Evolutionary conservation across 129 eudicot genomes (phyloP).

Genomic region (Flaveria bidentis): DNA sequence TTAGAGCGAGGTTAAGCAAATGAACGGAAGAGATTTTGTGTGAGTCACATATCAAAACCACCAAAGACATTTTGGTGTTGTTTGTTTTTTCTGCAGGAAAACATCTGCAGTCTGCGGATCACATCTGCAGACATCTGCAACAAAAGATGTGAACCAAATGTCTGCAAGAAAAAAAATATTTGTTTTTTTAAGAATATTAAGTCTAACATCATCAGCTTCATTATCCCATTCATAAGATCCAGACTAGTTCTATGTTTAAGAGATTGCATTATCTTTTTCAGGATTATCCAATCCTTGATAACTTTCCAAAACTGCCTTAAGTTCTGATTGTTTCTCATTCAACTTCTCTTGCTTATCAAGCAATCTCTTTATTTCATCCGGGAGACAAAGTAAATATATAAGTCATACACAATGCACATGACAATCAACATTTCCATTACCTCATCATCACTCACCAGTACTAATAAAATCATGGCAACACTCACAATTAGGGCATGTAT

Average conservation of each 20-base stretch:
- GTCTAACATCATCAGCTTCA: slow-evolving; percentile 72
- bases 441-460: neutral
- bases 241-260: slow-evolving; percentile 70
- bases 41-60: too few relatives aligned
- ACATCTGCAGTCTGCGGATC: too few relatives aligned
- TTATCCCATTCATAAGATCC: slow-evolving; percentile 84
- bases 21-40: too few relatives aligned
- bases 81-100: too few relatives aligned
- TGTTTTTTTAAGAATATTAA: slow-evolving; percentile 49
- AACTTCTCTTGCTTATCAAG: slow-evolving; percentile 80
- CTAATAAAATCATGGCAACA: slow-evolving; percentile 2
- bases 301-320: slow-evolving; percentile 66
- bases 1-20: too few relatives aligned
- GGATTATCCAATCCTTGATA: slow-evolving; percentile 45
- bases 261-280: slow-evolving; percentile 44
- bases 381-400: neutral
- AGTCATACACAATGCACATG: slow-evolving; percentile 4
- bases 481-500: slow-evolving; percentile 5
- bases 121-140: too few relatives aligned
- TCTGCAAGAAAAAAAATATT: too few relatives aligned
- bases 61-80: too few relatives aligned
- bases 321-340: slow-evolving; percentile 81
- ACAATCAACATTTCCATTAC: slow-evolving; percentile 1
- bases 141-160: too few relatives aligned
- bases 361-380: slow-evolving; percentile 79